phyloP scores from a whole-genome alignment of 306 rosid genomes.

The Sphenostylis stenocarpa region DNA sequence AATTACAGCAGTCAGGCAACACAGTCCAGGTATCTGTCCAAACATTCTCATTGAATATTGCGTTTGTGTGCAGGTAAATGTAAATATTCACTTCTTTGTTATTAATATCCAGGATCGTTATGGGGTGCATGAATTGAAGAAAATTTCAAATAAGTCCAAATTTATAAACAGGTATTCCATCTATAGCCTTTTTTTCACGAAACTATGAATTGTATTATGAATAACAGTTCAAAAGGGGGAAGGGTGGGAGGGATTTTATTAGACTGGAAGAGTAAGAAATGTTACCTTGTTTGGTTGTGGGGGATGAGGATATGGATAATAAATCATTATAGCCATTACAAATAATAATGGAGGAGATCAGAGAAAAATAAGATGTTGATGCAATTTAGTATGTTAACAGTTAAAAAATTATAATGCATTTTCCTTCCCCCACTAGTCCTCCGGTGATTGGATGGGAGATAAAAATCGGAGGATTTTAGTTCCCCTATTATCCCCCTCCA shows the following conservation, averaged over 20 bases:
- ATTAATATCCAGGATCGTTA: slow-evolving; percentile 67
- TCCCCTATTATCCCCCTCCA: not conserved
- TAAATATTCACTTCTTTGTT: slow-evolving; percentile 30
- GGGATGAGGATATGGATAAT: not conserved
- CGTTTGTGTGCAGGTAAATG: slow-evolving; percentile 9
- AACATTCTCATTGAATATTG: not conserved
- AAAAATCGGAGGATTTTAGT: not conserved
- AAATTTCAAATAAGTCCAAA: slow-evolving; percentile 57
- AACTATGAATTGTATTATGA: not conserved
- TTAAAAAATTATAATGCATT: not conserved
- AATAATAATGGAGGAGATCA: not conserved
- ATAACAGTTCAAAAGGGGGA: not conserved
- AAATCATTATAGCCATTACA: not conserved
- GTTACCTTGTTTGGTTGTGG: not conserved
- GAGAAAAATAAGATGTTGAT: not conserved
- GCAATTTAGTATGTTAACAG: not conserved
- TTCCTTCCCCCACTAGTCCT: not conserved
- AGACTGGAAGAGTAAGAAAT: not conserved
- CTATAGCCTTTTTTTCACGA: not conserved
- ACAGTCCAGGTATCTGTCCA: slow-evolving; percentile 61
- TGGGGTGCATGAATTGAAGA: slow-evolving; percentile 69
- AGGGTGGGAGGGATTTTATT: not conserved
- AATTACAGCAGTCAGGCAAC: slow-evolving; percentile 58
- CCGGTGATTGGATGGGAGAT: not conserved
- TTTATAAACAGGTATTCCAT: slow-evolving; percentile 71